Base-by-base conservation (phyloP, 2,329 filamentous ascomycete genomes). In the Neopestalotiopsis clavispora region DNA sequence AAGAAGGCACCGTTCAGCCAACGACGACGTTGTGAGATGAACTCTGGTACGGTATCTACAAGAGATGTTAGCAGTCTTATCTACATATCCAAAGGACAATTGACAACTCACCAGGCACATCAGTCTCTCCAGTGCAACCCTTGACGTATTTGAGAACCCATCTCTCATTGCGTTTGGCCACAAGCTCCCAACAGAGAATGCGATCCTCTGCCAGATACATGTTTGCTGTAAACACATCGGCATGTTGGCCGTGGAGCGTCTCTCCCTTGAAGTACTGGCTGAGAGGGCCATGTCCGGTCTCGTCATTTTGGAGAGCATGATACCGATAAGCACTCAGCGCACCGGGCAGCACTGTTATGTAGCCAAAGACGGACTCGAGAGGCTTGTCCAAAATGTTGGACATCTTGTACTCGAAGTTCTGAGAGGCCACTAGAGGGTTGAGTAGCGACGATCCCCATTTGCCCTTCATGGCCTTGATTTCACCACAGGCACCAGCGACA, bases 391-490 rank as follows among this genome's bases (percentile, higher is more conserved):
- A 87, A 78, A 99, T 99, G 78, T 99, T 99, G 80, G 94, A 97
- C 92, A 99, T 97, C 87, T 99, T 99, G 87, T 99, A 99, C 84
- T 99, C 96, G 75, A 99, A 99, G 78, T 99, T 99, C 77, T 99
- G 96, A 0, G 95, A 95, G 2, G 96, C 96, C 28, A 99, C 93
- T 4, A 99, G 87, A 0, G 96, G 96, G 77, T 98, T 99, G 73
- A 98, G 80, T 45, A 99, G 87, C 75, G 97, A 94, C 81, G 93
- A 95, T 72, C 95, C 95, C 69, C 88, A 90, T 3, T 89, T 90
- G 32, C 91, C 92, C 83, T 98, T 86, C 95, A 98, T 98, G 73
- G 95, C 95, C 82, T 99, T 98, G 85, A 99, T 99, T 81, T 99
- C 96, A 82, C 96, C 96, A 72, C 96, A 98, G 32, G 96, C 96